Conservation (phyloP, 2,329 filamentous ascomycete genomes). For the Cryphonectria radicalis region DNA sequence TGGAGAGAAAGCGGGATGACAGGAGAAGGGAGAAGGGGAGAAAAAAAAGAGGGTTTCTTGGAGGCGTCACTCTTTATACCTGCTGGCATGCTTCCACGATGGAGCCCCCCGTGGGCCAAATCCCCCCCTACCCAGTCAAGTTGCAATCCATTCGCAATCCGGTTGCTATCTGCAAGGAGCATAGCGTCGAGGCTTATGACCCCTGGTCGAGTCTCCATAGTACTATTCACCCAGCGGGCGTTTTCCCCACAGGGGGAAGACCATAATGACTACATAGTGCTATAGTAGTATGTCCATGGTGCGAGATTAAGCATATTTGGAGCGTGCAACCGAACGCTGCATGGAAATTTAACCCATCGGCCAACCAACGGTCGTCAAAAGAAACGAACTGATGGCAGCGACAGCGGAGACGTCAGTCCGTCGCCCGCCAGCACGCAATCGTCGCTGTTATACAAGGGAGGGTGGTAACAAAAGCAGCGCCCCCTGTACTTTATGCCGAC, state of each 20-base stretch:
- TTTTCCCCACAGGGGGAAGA: background rate
- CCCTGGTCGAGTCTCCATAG: background rate
- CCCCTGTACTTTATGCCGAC: background rate
- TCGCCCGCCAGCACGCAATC: background rate
- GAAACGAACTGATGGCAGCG: background rate
- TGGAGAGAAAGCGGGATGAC: conserved; percentile 11
- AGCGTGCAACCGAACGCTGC: background rate
- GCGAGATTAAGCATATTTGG: background rate
- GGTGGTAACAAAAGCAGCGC: background rate
- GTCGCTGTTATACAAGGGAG: background rate
- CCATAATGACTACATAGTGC: background rate
- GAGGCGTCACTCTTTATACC: conserved; percentile 4
- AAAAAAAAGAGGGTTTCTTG: background rate
- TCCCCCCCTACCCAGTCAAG: background rate
- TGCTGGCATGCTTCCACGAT: background rate
- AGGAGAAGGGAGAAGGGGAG: background rate
- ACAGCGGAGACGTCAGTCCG: background rate
- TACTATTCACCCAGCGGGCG: background rate
- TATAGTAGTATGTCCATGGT: background rate
- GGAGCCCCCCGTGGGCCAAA: background rate
- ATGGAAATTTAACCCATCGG: background rate
- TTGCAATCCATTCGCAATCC: background rate
- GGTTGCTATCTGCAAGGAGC: background rate
- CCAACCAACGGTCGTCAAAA: background rate
- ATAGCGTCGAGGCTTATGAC: background rate